phyloP scores from a whole-genome alignment of 106 monocot species.

The Chionographis japonica region DNA sequence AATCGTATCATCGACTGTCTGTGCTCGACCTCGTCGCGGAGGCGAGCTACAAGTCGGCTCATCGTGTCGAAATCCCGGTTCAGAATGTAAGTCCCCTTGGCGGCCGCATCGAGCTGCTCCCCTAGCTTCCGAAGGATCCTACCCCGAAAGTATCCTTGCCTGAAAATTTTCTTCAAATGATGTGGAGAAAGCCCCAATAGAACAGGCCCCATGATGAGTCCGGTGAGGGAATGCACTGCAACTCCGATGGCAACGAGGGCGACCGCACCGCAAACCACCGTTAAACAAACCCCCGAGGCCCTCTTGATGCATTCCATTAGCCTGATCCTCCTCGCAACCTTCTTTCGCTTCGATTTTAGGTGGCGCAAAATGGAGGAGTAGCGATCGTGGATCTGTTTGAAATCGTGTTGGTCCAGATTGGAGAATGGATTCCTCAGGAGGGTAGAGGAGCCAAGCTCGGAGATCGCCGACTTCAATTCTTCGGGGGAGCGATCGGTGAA shows the following conservation, averaged over 20 bases:
- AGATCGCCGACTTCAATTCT: neutral
- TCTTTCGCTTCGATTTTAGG: constrained; percentile 12
- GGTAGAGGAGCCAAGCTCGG: constrained; percentile 17
- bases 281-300: constrained; percentile 8
- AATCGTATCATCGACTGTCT: constrained; percentile 14
- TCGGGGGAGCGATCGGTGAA: constrained; percentile 5
- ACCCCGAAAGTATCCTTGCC: neutral
- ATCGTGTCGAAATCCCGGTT: constrained; percentile 34
- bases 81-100: constrained; percentile 34
- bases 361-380: constrained; percentile 7
- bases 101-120: constrained; percentile 22
- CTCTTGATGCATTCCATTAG: constrained; percentile 14
- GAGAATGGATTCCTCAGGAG: constrained; percentile 13
- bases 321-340: constrained; percentile 15
- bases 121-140: constrained; percentile 7
- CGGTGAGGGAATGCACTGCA: constrained; percentile 22
- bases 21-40: constrained; percentile 25
- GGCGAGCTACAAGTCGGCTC: constrained; percentile 21
- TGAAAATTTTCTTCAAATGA: constrained; percentile 12
- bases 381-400: constrained; percentile 4
- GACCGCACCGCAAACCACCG: constrained; percentile 9
- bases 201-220: constrained; percentile 8
- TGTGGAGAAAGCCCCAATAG: constrained; percentile 4
- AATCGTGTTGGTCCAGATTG: constrained; percentile 8
- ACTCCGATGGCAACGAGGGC: constrained; percentile 16